Evolutionary conservation across 495 filamentous ascomycete species (phyloP), one percentile per base, ranked within the genome.

Genomic region (Aspergillus ellipticus): DNA sequence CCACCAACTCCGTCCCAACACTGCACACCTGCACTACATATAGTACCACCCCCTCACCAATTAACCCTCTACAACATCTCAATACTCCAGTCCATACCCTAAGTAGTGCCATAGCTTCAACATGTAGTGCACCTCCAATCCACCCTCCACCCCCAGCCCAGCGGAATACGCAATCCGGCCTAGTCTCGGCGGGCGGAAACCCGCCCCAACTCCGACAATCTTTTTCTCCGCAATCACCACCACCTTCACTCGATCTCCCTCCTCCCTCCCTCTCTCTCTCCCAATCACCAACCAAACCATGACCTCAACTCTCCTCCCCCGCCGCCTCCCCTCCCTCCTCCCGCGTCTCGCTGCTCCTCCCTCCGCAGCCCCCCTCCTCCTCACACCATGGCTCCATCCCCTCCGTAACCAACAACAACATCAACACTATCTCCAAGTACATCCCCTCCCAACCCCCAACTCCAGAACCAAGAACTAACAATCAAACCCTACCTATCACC

Each of bases 231-330:
- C 24, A 28, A 4, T 7, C 24, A 7, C 24, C 24, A 28, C 7
- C 24, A 41, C 37, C 37, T 15, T 15, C 4, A 41, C n/a, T n/a
- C n/a, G n/a, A n/a, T n/a, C 24, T 3, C 24, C 24, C 3, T 28
- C 13, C 43, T 8, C 43, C n/a, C 19, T 17, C 22, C 37, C 31
- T 22, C 37, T 51, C 35, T 42, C 42, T 43, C 42, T 39, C 42
- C 26, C 16, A 22, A 29, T 47, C 26, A 6, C 42, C 28, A 47
- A 4, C 13, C 28, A 37, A 52, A n/a, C 24, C 26, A 33, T 35
- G 28, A 35, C 28, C 26, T n/a, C 52, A 54, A 39, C 42, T 1
- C 43, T 47, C 42, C 52, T 54, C 42, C 17, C 20, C 28, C 52
- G 42, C 26, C 52, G 39, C n/a, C 41, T 54, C 19, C 24, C 42